These are phyloP conservation scores for Epichloe aotearoae DNA, from an alignment of 2,329 filamentous ascomycete species.

Conservation along the genomic window DNA sequence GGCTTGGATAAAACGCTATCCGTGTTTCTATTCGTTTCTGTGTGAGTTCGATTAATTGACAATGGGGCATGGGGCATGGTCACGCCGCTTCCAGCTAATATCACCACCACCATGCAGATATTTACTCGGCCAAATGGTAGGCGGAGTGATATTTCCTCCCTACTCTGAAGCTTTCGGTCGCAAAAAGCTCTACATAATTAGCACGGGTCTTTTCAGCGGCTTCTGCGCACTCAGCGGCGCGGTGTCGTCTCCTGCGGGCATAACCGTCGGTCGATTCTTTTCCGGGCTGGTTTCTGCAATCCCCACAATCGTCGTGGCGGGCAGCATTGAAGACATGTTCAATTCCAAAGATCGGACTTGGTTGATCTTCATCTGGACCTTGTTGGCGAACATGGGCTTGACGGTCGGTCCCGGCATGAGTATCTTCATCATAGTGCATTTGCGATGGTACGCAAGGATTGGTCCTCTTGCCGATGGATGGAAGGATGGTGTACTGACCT, in stretches of 20 bases:
- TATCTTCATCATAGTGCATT: neutral
- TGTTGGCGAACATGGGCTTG: neutral
- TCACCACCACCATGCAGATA: neutral
- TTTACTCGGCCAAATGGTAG: neutral
- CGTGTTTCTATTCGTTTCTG: neutral
- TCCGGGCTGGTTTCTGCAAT: neutral
- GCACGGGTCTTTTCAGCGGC: neutral
- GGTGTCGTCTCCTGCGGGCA: neutral
- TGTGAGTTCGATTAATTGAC: neutral
- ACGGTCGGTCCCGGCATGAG: neutral
- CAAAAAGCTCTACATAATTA: neutral
- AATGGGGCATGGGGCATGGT: neutral
- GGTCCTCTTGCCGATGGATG: neutral
- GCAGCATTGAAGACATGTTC: neutral
- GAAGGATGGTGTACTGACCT: too few relatives aligned
- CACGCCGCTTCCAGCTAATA: too few relatives aligned
- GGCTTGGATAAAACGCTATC: neutral
- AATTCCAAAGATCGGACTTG: neutral
- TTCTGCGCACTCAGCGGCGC: neutral
- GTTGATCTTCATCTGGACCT: neutral
- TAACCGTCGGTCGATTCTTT: neutral
- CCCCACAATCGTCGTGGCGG: neutral
- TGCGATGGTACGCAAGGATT: neutral
- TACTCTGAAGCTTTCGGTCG: neutral
- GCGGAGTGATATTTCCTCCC: neutral